These are phyloP conservation scores for Cruciata laevipes DNA, from an alignment of 257 asterid genomes.

Conservation along the genomic window DNA sequence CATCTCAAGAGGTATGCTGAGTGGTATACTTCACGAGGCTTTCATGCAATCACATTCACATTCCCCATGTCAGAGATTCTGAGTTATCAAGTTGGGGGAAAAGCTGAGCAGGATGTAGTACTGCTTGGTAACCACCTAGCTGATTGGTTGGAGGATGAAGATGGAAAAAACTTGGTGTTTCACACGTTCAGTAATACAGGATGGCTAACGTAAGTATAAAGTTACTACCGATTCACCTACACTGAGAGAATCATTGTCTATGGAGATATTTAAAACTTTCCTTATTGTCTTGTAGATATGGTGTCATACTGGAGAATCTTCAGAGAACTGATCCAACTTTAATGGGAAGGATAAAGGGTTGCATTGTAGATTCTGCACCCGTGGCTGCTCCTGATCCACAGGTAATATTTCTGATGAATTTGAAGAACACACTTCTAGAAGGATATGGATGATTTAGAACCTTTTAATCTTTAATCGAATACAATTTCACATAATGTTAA, in stretches of 20 bases:
- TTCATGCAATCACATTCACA: slow-evolving; percentile 81
- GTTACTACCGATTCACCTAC: not conserved
- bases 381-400: slow-evolving; percentile 81
- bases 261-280: not conserved
- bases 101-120: slow-evolving; percentile 72
- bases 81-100: slow-evolving; percentile 82
- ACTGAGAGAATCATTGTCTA: not conserved
- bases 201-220: slow-evolving; percentile 68
- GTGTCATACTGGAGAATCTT: slow-evolving; percentile 79
- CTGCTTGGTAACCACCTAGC: slow-evolving; percentile 74
- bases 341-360: slow-evolving; percentile 65
- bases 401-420: slow-evolving; percentile 34
- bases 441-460: not conserved
- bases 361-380: slow-evolving; percentile 92
- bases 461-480: not conserved
- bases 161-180: slow-evolving; percentile 71
- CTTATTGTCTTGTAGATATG: slow-evolving; percentile 47
- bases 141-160: slow-evolving; percentile 92
- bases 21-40: slow-evolving; percentile 86
- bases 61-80: slow-evolving; percentile 86
- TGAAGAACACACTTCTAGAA: not conserved
- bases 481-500: not conserved
- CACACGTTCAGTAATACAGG: slow-evolving; percentile 95
- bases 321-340: slow-evolving; percentile 51
- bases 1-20: slow-evolving; percentile 81